Evolutionary conservation across 2,329 filamentous ascomycete species (phyloP).

Genomic region (Diaporthe humulicola): DNA sequence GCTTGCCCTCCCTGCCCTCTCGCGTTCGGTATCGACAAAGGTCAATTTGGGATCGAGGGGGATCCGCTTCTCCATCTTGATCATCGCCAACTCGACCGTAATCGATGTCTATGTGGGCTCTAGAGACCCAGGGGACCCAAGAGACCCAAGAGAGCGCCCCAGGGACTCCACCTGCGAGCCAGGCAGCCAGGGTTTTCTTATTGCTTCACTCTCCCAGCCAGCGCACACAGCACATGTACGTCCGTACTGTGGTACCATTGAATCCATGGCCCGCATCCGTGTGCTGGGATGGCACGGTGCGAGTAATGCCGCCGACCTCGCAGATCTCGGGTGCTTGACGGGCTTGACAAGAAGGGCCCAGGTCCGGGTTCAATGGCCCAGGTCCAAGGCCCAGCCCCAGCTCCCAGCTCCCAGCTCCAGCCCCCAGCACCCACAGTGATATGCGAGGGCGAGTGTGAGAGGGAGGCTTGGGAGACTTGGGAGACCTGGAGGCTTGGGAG

Average conservation of each 20-base stretch:
- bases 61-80: conserved; percentile 20
- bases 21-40: conserved; percentile 7
- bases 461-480: no score
- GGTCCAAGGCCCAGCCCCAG: background rate
- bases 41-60: conserved; percentile 25
- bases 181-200: conserved; percentile 6
- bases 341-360: conserved; percentile 8
- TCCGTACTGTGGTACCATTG: background rate
- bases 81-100: conserved; percentile 29
- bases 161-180: background rate
- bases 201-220: conserved; percentile 6
- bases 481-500: no score
- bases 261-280: conserved; percentile 22
- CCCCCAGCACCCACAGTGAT: background rate
- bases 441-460: background rate
- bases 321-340: conserved; percentile 35
- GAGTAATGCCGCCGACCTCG: conserved; percentile 33
- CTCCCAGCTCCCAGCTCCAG: background rate
- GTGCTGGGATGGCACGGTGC: conserved; percentile 39
- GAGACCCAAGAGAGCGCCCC: background rate
- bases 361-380: background rate
- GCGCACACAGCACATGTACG: conserved; percentile 11
- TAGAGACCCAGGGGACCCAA: background rate
- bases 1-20: background rate
- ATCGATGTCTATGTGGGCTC: conserved; percentile 10